Evolutionary conservation across 768 basidiomycete genomes (phyloP), one percentile per base, ranked within the genome.

Genomic region (Epithele typhae): DNA sequence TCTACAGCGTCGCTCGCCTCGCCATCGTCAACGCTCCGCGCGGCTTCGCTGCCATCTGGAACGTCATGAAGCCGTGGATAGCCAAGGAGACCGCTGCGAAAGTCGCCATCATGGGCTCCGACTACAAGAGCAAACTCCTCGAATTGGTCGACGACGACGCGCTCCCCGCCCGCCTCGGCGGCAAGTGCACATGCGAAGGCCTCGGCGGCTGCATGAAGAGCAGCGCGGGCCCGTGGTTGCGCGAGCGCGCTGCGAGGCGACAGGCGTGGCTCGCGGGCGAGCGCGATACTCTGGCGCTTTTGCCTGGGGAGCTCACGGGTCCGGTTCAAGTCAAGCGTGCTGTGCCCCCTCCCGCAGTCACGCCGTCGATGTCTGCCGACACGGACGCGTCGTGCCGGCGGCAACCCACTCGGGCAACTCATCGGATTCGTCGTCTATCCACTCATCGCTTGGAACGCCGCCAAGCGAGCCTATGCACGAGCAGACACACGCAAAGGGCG

Each of bases 21-120:
- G 75, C 73, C 5, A 77, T 89, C 50, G 69, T 87, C 43, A 89
- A 88, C 50, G 84, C 86, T 1, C 86, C 86, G 2, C 68, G 78
- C 4, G 79, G 81, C 3, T 88, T 89, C 64, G 77, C 86, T 1
- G 72, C 76, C 22, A 87, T 89, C 48, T 89, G 86, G 86, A 66
- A 69, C 36, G 63, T 77, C 42, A 72, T 89, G 22, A 83, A 77
- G 58, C 82, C 77, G 3, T 87, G 86, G 86, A 66, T 89, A 43
- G 73, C 84, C 12, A 82, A 82, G 58, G 85, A 85, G 59, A 87
- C 87, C 0, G 74, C 68, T 1, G 77, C 74, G 27, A 88, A 88
- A 60, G 71, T 89, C 40, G 73, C 79, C 43, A 75, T 90, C 15
- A 64, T 86, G 18, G 84, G 84, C 23, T 63, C 70, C 42, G 70